Evolutionary conservation across 805 yeast genomes (phyloP).

Genomic region (Wickerhamomyces ciferrii): DNA sequence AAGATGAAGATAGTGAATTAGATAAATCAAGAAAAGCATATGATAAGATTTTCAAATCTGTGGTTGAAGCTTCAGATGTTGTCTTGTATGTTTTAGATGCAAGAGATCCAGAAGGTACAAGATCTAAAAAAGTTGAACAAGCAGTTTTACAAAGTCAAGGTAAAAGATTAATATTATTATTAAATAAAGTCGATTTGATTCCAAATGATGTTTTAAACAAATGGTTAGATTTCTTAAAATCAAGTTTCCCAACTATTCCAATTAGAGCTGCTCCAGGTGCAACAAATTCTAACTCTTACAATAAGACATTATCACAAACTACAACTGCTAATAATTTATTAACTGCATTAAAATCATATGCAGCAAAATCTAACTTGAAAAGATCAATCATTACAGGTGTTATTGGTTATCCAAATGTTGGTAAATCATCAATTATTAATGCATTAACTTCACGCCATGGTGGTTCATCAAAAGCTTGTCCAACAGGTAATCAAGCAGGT

Average conservation of each 20-base stretch:
- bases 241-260: slow-evolving; percentile 89
- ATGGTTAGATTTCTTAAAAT: slow-evolving; percentile 78
- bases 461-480: slow-evolving; percentile 72
- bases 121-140: slow-evolving; percentile 88
- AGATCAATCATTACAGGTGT: slow-evolving; percentile 92
- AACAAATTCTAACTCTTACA: slow-evolving; percentile 60
- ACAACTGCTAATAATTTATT: slow-evolving; percentile 71
- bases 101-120: slow-evolving; percentile 92
- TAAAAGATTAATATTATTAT: slow-evolving; percentile 77
- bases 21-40: slow-evolving; percentile 86
- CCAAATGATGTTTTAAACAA: slow-evolving; percentile 79
- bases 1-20: slow-evolving; percentile 40
- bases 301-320: slow-evolving; percentile 66
- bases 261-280: slow-evolving; percentile 77
- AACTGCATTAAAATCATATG: slow-evolving; percentile 79
- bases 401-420: slow-evolving; percentile 96
- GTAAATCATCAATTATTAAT: slow-evolving; percentile 91
- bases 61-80: slow-evolving; percentile 89
- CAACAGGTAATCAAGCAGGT: slow-evolving; percentile 97
- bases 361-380: slow-evolving; percentile 77
- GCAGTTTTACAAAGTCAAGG: slow-evolving; percentile 75
- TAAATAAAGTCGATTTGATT: slow-evolving; percentile 90
- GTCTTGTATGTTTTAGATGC: slow-evolving; percentile 93
- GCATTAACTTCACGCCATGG: slow-evolving; percentile 81
- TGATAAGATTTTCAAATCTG: slow-evolving; percentile 90